Conservation (phyloP, 2,329 filamentous ascomycete genomes). For the Fusarium decemcellulare region DNA sequence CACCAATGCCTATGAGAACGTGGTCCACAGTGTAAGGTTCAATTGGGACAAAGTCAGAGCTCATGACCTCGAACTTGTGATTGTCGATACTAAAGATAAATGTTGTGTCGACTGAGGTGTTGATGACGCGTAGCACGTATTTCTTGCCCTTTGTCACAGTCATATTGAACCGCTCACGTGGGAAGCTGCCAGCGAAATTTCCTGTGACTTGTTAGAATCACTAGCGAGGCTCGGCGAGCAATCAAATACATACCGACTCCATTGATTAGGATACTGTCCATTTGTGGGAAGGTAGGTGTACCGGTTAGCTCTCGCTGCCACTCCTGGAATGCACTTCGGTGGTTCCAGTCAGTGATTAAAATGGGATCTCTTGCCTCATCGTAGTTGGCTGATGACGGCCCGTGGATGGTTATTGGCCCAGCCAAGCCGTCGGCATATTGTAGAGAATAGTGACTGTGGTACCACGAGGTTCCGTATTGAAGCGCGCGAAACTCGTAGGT, state of each 20-base stretch:
- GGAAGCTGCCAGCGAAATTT: constrained; percentile 1
- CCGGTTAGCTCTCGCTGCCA: constrained; percentile 14
- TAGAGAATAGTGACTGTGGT: constrained; percentile 38
- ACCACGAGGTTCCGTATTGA: constrained; percentile 37
- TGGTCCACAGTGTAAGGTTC: neutral
- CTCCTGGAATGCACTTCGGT: constrained; percentile 15
- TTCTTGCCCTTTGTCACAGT: constrained; percentile 7
- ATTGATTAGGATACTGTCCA: constrained; percentile 5
- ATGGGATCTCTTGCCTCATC: constrained; percentile 13
- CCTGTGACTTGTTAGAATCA: neutral
- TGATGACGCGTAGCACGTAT: constrained; percentile 15
- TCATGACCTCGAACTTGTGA: constrained; percentile 11
- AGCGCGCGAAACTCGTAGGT: constrained; percentile 29
- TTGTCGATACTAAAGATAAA: constrained; percentile 18
- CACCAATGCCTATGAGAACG: neutral
- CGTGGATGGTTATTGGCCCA: constrained; percentile 33
- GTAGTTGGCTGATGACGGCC: constrained; percentile 20
- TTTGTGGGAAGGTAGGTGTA: constrained; percentile 1
- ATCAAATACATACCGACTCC: neutral
- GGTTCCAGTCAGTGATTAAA: constrained; percentile 19
- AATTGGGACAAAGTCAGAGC: constrained; percentile 17
- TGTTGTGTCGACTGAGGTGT: constrained; percentile 15
- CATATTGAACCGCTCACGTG: neutral
- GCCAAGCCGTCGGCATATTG: constrained; percentile 39
- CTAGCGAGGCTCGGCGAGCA: neutral